Percentiles rank a stretch among this genome's conserved stretches.
Evolutionary conservation across 164 flowering plant genomes (phyloP).

Genomic region (Sextonia rubra): DNA sequence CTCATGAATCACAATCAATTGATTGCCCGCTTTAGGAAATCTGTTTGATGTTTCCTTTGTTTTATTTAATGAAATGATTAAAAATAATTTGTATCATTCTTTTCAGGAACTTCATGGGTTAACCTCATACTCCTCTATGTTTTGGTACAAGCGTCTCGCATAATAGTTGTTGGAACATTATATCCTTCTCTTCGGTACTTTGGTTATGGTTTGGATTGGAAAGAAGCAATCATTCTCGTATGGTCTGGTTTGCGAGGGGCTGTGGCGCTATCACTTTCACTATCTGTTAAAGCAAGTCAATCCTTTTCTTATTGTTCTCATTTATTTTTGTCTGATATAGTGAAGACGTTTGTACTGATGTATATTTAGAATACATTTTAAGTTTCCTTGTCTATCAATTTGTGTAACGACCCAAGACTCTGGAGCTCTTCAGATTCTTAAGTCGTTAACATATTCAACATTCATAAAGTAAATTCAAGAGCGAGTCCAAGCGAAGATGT

Average conservation of each 20-base stretch:
- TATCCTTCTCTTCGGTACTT: constrained; percentile 64
- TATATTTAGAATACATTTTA: too few species aligned
- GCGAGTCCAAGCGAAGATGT: too few species aligned
- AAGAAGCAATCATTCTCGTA: constrained; percentile 73
- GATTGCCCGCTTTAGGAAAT: background rate
- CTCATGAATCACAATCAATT: background rate
- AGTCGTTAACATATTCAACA: too few species aligned
- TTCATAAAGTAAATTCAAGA: too few species aligned
- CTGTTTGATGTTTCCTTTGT: background rate
- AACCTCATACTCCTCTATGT: constrained; percentile 75
- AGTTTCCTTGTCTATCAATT: too few species aligned
- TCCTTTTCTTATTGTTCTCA: background rate
- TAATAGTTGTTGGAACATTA: constrained; percentile 61
- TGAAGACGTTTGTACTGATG: too few species aligned
- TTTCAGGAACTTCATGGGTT: constrained; percentile 75
- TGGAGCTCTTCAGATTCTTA: too few species aligned
- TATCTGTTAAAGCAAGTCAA: constrained; percentile 76
- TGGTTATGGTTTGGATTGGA: constrained; percentile 96
- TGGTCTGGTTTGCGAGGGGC: constrained; percentile 98
- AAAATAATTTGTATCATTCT: background rate
- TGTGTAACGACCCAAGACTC: too few species aligned
- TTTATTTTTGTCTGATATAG: too few species aligned
- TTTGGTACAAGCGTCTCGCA: constrained; percentile 65
- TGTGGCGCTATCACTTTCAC: constrained; percentile 81
- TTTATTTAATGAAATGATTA: background rate